Evolutionary conservation across 2,329 filamentous ascomycete species (phyloP).

Genomic region (Clarireedia monteithiana): DNA sequence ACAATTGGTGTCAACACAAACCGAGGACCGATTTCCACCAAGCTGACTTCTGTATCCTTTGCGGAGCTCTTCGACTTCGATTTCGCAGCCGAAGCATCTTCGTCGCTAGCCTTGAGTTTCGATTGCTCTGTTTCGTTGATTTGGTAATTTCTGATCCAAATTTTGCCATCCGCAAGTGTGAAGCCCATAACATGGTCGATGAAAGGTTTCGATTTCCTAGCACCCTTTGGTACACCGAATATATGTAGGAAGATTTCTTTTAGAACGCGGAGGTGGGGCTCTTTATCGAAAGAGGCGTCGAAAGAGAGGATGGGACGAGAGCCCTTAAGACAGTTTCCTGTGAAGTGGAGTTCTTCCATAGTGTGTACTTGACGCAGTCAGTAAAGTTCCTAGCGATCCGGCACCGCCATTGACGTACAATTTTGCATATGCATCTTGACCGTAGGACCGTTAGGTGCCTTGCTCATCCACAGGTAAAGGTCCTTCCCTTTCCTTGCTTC

Average conservation of each 20-base stretch:
- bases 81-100: slow-evolving; percentile 31
- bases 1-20: slow-evolving; percentile 92
- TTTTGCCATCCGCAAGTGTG: slow-evolving; percentile 82
- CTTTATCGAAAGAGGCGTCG: slow-evolving; percentile 74
- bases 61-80: slow-evolving; percentile 35
- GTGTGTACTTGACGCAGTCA: slow-evolving; percentile 62
- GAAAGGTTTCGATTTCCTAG: slow-evolving; percentile 89
- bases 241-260: slow-evolving; percentile 86
- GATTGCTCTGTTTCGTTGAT: slow-evolving; percentile 73
- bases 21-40: slow-evolving; percentile 89
- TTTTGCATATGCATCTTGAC: slow-evolving; percentile 72
- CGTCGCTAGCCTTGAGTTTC: slow-evolving; percentile 33
- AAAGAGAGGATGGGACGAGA: slow-evolving; percentile 88
- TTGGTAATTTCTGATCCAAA: slow-evolving; percentile 95
- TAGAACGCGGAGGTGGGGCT: slow-evolving; percentile 73
- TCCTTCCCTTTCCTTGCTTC: slow-evolving; percentile 93
- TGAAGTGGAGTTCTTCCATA: slow-evolving; percentile 94
- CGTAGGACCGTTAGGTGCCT: slow-evolving; percentile 62
- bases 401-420: slow-evolving; percentile 34
- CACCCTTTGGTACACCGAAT: slow-evolving; percentile 85
- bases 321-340: slow-evolving; percentile 93
- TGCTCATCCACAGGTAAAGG: slow-evolving; percentile 88
- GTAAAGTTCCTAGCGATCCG: neutral
- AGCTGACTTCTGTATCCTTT: slow-evolving; percentile 66
- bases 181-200: slow-evolving; percentile 93